A percentile compares a stretch with the other conserved stretches of the same genome.
Evolutionary conservation across 805 yeast species (phyloP).

Genomic region (Wickerhamiella australiensis): DNA sequence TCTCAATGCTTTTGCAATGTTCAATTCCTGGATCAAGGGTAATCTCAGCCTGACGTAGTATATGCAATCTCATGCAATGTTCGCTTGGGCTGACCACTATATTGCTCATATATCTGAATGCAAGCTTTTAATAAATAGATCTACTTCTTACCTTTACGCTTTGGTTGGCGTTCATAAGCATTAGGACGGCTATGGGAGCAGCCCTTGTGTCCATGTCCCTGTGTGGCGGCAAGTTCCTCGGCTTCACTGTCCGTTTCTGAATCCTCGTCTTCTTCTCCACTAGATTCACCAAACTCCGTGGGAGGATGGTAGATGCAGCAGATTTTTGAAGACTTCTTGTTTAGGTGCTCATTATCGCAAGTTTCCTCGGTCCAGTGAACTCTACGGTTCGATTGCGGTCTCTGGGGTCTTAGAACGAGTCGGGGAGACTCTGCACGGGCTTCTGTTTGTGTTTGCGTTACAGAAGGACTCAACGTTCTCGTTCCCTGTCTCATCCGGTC

Average conservation of each 20-base stretch:
- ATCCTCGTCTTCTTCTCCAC: conserved; percentile 27
- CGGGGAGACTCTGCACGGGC: background rate
- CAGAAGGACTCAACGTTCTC: background rate
- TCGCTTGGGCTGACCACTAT: too few relatives aligned
- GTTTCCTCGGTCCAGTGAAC: conserved; percentile 82
- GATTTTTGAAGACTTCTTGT: conserved; percentile 79
- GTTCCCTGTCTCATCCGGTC: background rate
- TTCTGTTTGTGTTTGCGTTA: conserved; percentile 5
- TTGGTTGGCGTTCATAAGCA: conserved; percentile 82
- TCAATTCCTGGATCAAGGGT: conserved; percentile 74
- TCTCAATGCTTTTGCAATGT: conserved; percentile 59
- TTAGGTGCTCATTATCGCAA: conserved; percentile 79
- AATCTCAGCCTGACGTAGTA: conserved; percentile 27
- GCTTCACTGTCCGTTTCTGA: conserved; percentile 30
- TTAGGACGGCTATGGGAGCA: conserved; percentile 40
- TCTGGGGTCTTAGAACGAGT: conserved; percentile 2
- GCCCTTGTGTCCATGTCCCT: conserved; percentile 10
- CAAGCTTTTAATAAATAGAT: background rate
- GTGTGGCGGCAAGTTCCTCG: conserved; percentile 27
- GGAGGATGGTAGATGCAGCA: conserved; percentile 49
- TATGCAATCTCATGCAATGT: too few relatives aligned
- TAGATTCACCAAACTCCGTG: conserved; percentile 31
- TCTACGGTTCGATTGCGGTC: conserved; percentile 29
- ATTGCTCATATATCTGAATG: background rate
- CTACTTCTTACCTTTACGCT: background rate